Base-by-base conservation (phyloP, 1,284 basidiomycete species). In the Golubevia pallescens region DNA sequence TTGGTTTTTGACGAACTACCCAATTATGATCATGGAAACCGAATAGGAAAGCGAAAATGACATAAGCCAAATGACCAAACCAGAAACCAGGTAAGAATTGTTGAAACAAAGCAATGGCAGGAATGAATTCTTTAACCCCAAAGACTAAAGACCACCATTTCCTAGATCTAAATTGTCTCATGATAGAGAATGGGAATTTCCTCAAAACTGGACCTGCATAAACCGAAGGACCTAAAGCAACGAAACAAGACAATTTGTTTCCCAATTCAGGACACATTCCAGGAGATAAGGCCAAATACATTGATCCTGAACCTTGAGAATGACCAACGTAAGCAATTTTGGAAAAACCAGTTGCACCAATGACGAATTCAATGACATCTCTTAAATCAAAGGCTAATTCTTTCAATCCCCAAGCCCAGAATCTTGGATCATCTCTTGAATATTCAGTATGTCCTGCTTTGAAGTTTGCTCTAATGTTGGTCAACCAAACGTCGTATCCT, bases 381-480 rank as follows among this genome's bases (percentile, higher is more conserved):
- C 72, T 69, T 14, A 84, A 70, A 61, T 84, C 82, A 28, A 76
- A 77, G 21, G 81, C 82, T 10, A 84, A 70, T 58, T 84, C 81
- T 69, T 83, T 80, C 67, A 84, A 67, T 57, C 78, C 73, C 77
- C 79, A 84, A 23, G 82, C 81, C 82, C 82, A 84, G 73, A 81
- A 84, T n/a, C 82, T 72, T 20, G 82, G 82, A 63, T 84, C 82
- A 58, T 66, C 70, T 10, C 78, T 75, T 13, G 63, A 65, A 69
- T 69, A 84, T 55, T 77, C 72, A 52, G 75, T 81, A 67, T 84
- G 82, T 6, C 81, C 82, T 5, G 81, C 73, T 52, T 71, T 69
- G 68, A 74, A 83, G 71, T 83, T 83, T 62, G 79, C 76, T 51
- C 82, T 74, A 52, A 84, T 83, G 69, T 84, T 84, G 67, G 81